Conservation (phyloP, 305 asterid species). For the Stenogyne calaminthoides region DNA sequence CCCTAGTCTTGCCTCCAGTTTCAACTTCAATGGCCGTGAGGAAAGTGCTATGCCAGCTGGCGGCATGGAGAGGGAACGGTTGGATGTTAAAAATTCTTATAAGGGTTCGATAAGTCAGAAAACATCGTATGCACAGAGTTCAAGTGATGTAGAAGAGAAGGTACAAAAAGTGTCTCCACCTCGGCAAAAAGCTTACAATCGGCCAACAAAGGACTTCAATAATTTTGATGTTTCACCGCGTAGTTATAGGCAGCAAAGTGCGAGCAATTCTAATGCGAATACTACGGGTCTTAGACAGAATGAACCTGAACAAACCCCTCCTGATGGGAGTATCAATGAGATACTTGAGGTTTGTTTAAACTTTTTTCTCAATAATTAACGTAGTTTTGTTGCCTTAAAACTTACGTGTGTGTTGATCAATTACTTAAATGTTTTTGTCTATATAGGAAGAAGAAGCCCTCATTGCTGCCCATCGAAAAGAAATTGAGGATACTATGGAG, state of each 20-base stretch:
- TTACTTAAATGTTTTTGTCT: slow-evolving; percentile 5
- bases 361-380: not conserved
- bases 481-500: slow-evolving; percentile 99
- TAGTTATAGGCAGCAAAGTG: slow-evolving; percentile 47
- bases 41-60: slow-evolving; percentile 51
- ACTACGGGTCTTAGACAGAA: slow-evolving; percentile 42
- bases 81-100: slow-evolving; percentile 46
- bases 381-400: not conserved
- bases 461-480: slow-evolving; percentile 91
- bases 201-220: slow-evolving; percentile 51
- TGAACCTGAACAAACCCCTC: slow-evolving; percentile 49
- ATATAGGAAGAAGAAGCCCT: slow-evolving; percentile 94
- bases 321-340: slow-evolving; percentile 72
- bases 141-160: slow-evolving; percentile 67
- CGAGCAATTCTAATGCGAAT: slow-evolving; percentile 40
- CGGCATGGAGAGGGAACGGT: slow-evolving; percentile 47
- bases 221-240: slow-evolving; percentile 45
- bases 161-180: slow-evolving; percentile 89
- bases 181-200: slow-evolving; percentile 58
- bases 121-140: slow-evolving; percentile 48
- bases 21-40: slow-evolving; percentile 49
- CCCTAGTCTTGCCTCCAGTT: slow-evolving; percentile 50
- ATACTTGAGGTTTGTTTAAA: slow-evolving; percentile 72
- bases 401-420: slow-evolving; percentile 9
- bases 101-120: slow-evolving; percentile 59